phyloP scores from a whole-genome alignment of 2,329 filamentous ascomycete genomes.

The Xylariaceae sp. region DNA sequence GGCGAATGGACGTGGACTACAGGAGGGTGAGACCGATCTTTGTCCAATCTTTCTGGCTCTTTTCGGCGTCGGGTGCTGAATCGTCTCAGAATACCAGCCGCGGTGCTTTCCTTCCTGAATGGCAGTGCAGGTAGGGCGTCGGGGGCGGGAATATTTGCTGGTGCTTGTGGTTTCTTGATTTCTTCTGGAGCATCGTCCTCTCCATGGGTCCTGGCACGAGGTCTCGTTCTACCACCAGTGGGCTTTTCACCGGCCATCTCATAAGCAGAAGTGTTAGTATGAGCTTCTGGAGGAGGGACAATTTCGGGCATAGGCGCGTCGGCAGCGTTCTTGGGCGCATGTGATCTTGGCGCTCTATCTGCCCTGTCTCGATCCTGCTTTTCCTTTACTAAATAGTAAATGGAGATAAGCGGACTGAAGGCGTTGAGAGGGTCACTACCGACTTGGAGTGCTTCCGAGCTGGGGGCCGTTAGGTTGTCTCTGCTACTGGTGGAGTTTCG shows the following conservation, averaged over 20 bases:
- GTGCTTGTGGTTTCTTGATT: conserved; percentile 61
- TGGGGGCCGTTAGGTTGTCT: conserved; percentile 81
- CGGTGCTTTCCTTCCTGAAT: conserved; percentile 79
- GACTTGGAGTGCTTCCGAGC: conserved; percentile 75
- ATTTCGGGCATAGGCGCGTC: conserved; percentile 64
- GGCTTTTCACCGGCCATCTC: conserved; percentile 87
- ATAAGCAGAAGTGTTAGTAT: conserved; percentile 80
- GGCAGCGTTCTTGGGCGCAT: conserved; percentile 39
- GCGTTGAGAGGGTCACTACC: conserved; percentile 88
- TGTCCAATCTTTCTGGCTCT: conserved; percentile 60
- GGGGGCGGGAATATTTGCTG: conserved; percentile 42
- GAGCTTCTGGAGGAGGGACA: conserved; percentile 74
- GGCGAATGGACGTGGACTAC: conserved; percentile 75
- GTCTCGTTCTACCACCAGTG: conserved; percentile 76
- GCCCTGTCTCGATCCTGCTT: conserved; percentile 76
- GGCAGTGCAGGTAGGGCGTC: conserved; percentile 58
- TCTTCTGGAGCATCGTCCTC: conserved; percentile 83
- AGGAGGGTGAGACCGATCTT: conserved; percentile 65
- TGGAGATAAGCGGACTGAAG: conserved; percentile 84
- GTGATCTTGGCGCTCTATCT: conserved; percentile 33
- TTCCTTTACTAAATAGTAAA: conserved; percentile 95
- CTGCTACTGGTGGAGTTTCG: conserved; percentile 84
- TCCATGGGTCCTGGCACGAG: conserved; percentile 85
- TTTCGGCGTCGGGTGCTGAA: conserved; percentile 83
- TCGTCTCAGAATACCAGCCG: conserved; percentile 76